Percentiles rank a stretch among this genome's conserved stretches.
Evolutionary conservation across 2,329 filamentous ascomycete genomes (phyloP).

Genomic region (Phaeosphaeria sp.): DNA sequence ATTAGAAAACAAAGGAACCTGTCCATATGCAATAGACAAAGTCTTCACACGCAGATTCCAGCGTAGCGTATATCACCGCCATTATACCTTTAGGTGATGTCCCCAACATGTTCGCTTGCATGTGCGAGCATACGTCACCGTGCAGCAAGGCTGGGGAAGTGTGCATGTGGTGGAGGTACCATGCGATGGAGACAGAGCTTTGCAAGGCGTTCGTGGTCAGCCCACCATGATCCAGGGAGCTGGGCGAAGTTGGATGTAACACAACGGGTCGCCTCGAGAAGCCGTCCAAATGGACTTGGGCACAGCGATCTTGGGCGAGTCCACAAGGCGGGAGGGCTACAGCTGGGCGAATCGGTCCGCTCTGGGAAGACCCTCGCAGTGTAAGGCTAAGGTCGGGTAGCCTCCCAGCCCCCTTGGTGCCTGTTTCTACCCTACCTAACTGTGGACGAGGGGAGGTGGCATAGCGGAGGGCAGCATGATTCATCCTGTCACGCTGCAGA

Average conservation of each 20-base stretch:
- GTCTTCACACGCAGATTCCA: too few species aligned
- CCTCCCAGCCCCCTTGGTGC: neutral
- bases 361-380: constrained; percentile 13
- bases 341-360: constrained; percentile 18
- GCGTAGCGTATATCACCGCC: neutral
- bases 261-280: constrained; percentile 26
- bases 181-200: neutral
- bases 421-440: neutral
- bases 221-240: neutral
- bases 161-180: neutral
- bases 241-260: neutral
- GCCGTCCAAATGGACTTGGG: constrained; percentile 15
- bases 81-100: neutral
- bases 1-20: neutral
- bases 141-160: constrained; percentile 5
- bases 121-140: constrained; percentile 1
- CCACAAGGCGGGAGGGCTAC: constrained; percentile 20
- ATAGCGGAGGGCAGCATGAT: neutral
- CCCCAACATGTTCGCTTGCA: neutral
- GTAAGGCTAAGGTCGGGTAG: constrained; percentile 6
- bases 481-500: neutral
- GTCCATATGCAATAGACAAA: too few species aligned
- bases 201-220: neutral
- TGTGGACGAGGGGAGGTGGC: neutral
- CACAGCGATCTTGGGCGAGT: constrained; percentile 15